These are phyloP conservation scores for Cytospora piceicola DNA, from an alignment of 2,329 filamentous ascomycete species.

Conservation along the genomic window DNA sequence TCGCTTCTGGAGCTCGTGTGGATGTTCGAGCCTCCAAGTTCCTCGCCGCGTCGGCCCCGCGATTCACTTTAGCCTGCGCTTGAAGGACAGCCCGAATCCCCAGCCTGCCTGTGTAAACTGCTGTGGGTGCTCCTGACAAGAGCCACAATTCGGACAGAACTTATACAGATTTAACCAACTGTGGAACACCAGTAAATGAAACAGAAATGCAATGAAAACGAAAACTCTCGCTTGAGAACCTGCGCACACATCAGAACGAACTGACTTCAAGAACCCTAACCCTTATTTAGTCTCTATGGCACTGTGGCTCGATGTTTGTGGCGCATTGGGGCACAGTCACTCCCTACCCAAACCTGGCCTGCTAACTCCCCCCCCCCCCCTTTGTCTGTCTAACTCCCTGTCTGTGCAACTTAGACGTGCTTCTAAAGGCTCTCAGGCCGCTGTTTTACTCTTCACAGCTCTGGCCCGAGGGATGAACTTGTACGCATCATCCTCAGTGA, in stretches of 20 bases:
- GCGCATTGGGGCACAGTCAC: not conserved
- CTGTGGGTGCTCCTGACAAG: not conserved
- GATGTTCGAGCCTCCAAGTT: not conserved
- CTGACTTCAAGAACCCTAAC: not conserved
- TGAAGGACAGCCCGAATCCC: not conserved
- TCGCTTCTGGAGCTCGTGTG: not conserved
- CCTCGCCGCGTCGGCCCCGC: conserved; percentile 16
- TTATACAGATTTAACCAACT: not conserved
- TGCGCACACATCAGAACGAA: too few species aligned
- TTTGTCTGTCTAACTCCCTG: too few species aligned
- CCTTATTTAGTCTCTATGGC: not conserved
- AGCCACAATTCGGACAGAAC: not conserved
- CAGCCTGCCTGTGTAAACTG: not conserved
- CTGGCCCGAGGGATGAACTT: not conserved
- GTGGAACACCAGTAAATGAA: not conserved
- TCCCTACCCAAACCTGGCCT: too few species aligned
- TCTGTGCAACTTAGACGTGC: too few species aligned
- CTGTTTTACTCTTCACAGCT: not conserved
- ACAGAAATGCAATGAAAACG: not conserved
- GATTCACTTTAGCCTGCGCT: not conserved
- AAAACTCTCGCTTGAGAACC: not conserved
- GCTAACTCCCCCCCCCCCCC: too few species aligned
- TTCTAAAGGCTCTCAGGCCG: not conserved
- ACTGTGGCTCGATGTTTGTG: not conserved
- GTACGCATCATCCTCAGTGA: not conserved